Conservation (phyloP, 192 early-diverging fungal species). For the Umbelopsis sp. region DNA sequence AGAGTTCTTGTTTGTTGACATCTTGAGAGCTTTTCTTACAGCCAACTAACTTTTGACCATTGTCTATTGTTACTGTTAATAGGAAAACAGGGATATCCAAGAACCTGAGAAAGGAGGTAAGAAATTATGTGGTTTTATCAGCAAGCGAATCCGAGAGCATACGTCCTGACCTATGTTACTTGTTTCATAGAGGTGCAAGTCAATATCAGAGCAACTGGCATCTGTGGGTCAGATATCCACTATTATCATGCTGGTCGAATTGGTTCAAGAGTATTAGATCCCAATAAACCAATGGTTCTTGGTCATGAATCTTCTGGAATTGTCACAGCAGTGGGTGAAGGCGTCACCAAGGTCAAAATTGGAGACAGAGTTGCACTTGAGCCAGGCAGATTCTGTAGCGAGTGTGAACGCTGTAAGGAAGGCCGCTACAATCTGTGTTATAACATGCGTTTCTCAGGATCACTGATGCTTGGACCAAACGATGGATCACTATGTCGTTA, state of each 20-base stretch:
- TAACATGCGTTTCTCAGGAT: slow-evolving; percentile 33
- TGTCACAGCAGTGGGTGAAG: slow-evolving; percentile 26
- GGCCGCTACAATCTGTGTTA: slow-evolving; percentile 29
- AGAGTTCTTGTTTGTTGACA: background rate
- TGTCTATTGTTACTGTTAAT: background rate
- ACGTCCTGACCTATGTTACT: background rate
- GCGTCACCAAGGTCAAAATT: slow-evolving; percentile 28
- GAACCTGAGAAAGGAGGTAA: background rate
- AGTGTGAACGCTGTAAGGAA: slow-evolving; percentile 20
- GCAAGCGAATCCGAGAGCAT: background rate
- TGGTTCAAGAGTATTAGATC: background rate
- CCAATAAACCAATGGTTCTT: slow-evolving; percentile 27
- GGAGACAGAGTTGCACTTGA: slow-evolving; percentile 39
- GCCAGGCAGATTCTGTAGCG: slow-evolving; percentile 26
- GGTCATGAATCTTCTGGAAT: slow-evolving; percentile 37
- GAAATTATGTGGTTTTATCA: background rate
- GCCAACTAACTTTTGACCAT: background rate
- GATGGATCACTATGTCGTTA: slow-evolving; percentile 29
- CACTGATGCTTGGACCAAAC: slow-evolving; percentile 25
- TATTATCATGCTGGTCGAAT: slow-evolving; percentile 30
- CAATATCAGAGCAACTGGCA: slow-evolving; percentile 29
- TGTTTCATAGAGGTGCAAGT: slow-evolving; percentile 25
- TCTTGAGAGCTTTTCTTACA: background rate
- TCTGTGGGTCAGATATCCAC: slow-evolving; percentile 34
- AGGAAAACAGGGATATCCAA: background rate